Conservation (phyloP, 2,329 filamentous ascomycete genomes). For the Herpotrichia juniperi region DNA sequence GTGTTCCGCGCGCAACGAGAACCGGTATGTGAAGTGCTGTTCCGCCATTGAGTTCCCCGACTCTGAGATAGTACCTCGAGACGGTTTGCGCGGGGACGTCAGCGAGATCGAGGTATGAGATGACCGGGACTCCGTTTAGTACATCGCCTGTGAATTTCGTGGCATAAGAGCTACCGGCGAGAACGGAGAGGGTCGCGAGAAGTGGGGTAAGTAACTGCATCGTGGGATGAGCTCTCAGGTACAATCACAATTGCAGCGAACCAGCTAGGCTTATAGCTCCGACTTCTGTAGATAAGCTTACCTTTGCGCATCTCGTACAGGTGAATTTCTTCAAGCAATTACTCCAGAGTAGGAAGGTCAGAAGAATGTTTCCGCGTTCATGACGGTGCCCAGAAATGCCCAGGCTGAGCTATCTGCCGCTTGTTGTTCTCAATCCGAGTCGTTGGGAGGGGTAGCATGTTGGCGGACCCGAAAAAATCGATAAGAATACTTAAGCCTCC, state of each 20-base stretch:
- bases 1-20: slow-evolving; percentile 45
- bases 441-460: too few species aligned
- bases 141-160: slow-evolving; percentile 40
- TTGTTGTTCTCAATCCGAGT: too few species aligned
- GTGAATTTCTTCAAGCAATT: slow-evolving; percentile 27
- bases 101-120: slow-evolving; percentile 41
- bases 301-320: slow-evolving; percentile 2
- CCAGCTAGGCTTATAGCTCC: slow-evolving; percentile 14
- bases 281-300: slow-evolving; percentile 12
- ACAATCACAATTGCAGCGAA: not conserved
- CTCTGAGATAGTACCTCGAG: slow-evolving; percentile 45
- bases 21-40: slow-evolving; percentile 45
- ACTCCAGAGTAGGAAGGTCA: slow-evolving; percentile 45
- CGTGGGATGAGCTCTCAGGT: slow-evolving; percentile 6
- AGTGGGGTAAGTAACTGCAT: slow-evolving; percentile 34
- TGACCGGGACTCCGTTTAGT: slow-evolving; percentile 38
- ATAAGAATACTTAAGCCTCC: too few species aligned
- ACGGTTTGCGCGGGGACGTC: slow-evolving; percentile 44
- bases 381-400: slow-evolving; percentile 33
- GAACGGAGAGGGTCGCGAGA: slow-evolving; percentile 20
- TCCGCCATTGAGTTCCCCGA: slow-evolving; percentile 47
- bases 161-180: slow-evolving; percentile 23
- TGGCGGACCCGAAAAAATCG: too few species aligned
- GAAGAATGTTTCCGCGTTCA: slow-evolving; percentile 13
- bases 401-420: slow-evolving; percentile 14